Evolutionary conservation across 2,329 filamentous ascomycete genomes (phyloP).

Genomic region (Shiraia bambusicola): DNA sequence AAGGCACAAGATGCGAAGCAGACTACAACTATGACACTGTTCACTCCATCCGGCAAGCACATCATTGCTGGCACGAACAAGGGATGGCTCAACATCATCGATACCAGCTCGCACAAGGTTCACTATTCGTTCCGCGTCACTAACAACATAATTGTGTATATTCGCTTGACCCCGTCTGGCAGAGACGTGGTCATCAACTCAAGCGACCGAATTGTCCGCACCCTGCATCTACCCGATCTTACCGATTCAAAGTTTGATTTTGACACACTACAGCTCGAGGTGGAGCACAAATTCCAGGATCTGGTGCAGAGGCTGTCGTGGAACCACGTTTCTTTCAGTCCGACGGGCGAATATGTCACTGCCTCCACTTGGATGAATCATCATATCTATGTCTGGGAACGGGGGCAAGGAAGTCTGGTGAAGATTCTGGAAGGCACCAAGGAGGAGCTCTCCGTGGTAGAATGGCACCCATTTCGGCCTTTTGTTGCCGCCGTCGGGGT

Average conservation of each 20-base stretch:
- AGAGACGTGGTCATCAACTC: conserved; percentile 88
- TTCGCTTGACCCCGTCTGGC: conserved; percentile 82
- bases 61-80: conserved; percentile 93
- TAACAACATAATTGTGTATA: conserved; percentile 80
- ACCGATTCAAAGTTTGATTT: conserved; percentile 66
- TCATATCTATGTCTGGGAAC: conserved; percentile 97
- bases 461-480: conserved; percentile 90
- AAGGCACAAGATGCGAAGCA: conserved; percentile 91
- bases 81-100: conserved; percentile 94
- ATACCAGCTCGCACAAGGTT: conserved; percentile 74
- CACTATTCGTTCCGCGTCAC: conserved; percentile 90
- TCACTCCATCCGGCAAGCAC: conserved; percentile 81
- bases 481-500: conserved; percentile 88
- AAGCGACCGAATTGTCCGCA: conserved; percentile 91
- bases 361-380: conserved; percentile 98
- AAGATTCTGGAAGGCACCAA: conserved; percentile 97
- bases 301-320: conserved; percentile 92
- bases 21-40: conserved; percentile 89
- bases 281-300: conserved; percentile 98
- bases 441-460: conserved; percentile 92
- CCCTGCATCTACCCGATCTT: conserved; percentile 82
- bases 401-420: conserved; percentile 86
- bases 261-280: conserved; percentile 82
- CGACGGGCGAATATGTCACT: conserved; percentile 91
- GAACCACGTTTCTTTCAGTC: conserved; percentile 96